These are phyloP conservation scores for Hawksworthiomyces lignivorus DNA, from an alignment of 2,329 filamentous ascomycete genomes.

Conservation along the genomic window DNA sequence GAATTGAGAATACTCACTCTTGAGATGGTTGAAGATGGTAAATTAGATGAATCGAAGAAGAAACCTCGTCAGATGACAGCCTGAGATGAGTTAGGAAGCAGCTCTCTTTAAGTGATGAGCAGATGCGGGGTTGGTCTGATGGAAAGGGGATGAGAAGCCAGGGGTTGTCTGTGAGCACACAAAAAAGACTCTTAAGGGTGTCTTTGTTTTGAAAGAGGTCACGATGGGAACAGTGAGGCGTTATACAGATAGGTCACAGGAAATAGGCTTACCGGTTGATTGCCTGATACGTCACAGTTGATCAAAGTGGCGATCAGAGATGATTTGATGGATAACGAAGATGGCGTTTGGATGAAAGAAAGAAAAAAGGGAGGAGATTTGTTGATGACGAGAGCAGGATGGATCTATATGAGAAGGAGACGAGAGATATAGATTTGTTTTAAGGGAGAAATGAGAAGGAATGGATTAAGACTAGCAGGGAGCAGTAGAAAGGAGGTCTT, in stretches of 20 bases:
- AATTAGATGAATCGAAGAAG: background rate
- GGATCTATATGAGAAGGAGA: background rate
- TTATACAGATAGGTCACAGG: too few relatives aligned
- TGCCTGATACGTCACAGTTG: background rate
- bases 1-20: slow-evolving; percentile 3
- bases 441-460: background rate
- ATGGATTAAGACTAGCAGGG: background rate
- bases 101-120: background rate
- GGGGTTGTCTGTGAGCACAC: too few relatives aligned
- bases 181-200: too few relatives aligned
- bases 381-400: background rate
- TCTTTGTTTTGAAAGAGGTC: too few relatives aligned
- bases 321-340: slow-evolving; percentile 2
- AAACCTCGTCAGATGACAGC: background rate
- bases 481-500: too few relatives aligned
- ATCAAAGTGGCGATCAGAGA: background rate
- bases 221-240: too few relatives aligned
- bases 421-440: background rate
- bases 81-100: background rate
- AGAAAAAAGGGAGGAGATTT: background rate
- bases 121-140: background rate
- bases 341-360: background rate
- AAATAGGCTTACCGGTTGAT: too few relatives aligned
- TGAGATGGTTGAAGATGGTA: background rate
- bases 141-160: background rate